Base-by-base conservation (phyloP, 2,329 filamentous ascomycete species). In the Chrysoporthe deuterocubensis region DNA sequence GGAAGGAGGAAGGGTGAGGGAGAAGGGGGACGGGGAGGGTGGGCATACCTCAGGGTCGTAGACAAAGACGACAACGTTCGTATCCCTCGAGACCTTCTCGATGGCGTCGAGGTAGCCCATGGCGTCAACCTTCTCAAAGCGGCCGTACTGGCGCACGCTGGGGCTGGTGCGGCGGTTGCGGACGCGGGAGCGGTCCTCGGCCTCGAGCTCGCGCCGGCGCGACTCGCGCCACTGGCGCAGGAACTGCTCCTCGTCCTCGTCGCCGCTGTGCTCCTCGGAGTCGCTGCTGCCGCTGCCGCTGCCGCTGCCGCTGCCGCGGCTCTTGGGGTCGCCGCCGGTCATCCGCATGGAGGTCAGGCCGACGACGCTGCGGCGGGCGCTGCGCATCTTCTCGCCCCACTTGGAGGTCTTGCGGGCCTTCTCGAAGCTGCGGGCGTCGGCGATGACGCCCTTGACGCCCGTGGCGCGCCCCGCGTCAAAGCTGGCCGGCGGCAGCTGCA, bases 101-200 rank as follows among this genome's bases (percentile, higher is more conserved):
- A 98, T 93, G 66, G 95, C 94, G 78, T 98, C 94, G n/a, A 99
- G 86, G 75, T 97, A 99, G 21, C 94, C 96, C 71, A 91, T 83
- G 8, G 93, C 95, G 82, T 98, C 94, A 1, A 98, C 96, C 68
- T 89, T 86, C 70, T 94, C 91, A 71, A 98, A 82, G 14, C 86
- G 87, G 32, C 96, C 96, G 76, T 92, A 98, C 67, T 90, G 84
- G 71, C 92, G 84, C 71, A 91, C 87, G 73, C 90, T 94, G 0
- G 93, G 93, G 77, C 90, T 95, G 64, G 88, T 90, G 74, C 90
- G 88, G 74, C 91, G 84, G 70, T 84, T 91, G 70, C 85, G 85
- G 61, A 89, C 83, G 72, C 84, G 79, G 72, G 69, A 43, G 42
- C 78, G 85, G 69, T 84, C 81, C 76, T 90, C 83, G 73, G 82